These are phyloP conservation scores for Camelina neglecta DNA, from an alignment of 345 rosid species.

Conservation along the genomic window DNA sequence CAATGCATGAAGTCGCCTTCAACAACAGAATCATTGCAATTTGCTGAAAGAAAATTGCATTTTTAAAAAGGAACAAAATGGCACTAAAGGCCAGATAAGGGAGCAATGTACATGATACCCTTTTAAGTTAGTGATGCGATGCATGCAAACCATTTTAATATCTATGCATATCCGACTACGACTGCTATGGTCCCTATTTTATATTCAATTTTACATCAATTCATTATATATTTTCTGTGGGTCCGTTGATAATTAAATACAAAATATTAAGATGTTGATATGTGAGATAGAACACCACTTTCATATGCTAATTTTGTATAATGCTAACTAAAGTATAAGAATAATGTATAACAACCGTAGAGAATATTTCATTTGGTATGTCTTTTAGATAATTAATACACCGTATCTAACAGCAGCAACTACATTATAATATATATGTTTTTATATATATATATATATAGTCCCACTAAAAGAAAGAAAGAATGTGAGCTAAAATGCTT, in stretches of 20 bases:
- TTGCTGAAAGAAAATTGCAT: constrained; percentile 37
- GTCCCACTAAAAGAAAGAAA: constrained; percentile 19
- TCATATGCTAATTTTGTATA: constrained; percentile 16
- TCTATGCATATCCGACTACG: constrained; percentile 39
- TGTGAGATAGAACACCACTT: constrained; percentile 36
- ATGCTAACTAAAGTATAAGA: constrained; percentile 17
- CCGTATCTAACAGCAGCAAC: constrained; percentile 13
- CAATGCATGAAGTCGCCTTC: constrained; percentile 87
- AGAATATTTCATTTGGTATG: constrained; percentile 10
- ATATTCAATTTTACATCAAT: constrained; percentile 1
- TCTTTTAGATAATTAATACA: constrained; percentile 2
- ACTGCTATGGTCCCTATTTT: constrained; percentile 40
- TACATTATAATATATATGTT: neutral
- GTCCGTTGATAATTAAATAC: neutral
- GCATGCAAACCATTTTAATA: constrained; percentile 44
- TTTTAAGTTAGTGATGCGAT: constrained; percentile 47
- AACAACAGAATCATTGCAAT: constrained; percentile 55
- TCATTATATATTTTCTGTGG: constrained; percentile 10
- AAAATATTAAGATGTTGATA: constrained; percentile 28
- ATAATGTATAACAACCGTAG: constrained; percentile 28
- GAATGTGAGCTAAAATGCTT: constrained; percentile 15
- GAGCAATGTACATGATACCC: constrained; percentile 38
- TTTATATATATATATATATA: neutral
- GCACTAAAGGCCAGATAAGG: constrained; percentile 43
- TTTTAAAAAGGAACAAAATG: constrained; percentile 29